A percentile compares a stretch with the other conserved stretches of the same genome.
Evolutionary conservation across 164 flowering plant genomes (phyloP).

Genomic region (Aristolochia californica): DNA sequence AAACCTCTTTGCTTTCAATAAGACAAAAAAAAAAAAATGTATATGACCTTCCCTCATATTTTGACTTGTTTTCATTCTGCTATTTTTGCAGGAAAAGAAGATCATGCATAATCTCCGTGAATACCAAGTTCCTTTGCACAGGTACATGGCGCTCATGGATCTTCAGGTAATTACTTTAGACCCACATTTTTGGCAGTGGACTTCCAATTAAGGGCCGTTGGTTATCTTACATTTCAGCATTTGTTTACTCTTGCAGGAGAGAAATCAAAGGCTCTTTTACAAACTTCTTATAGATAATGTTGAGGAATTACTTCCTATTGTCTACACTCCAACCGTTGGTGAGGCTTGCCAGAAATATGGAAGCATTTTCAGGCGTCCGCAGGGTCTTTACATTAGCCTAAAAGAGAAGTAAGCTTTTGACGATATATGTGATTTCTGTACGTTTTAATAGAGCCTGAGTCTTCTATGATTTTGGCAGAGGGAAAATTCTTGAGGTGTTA

Average conservation of each 20-base stretch:
- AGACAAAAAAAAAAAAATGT: background rate
- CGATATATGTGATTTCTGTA: background rate
- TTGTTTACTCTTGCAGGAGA: slow-evolving; percentile 35
- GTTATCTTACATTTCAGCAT: background rate
- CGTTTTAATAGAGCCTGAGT: background rate
- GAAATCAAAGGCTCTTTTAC: slow-evolving; percentile 64
- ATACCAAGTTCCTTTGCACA: slow-evolving; percentile 71
- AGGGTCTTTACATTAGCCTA: slow-evolving; percentile 77
- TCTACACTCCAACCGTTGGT: slow-evolving; percentile 82
- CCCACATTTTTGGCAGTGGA: background rate
- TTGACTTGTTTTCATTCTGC: background rate
- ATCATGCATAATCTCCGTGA: slow-evolving; percentile 54
- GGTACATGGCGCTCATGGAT: slow-evolving; percentile 70
- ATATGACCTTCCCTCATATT: background rate
- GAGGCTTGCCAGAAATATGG: slow-evolving; percentile 92
- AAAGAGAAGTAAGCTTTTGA: slow-evolving; percentile 54
- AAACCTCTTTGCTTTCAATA: background rate
- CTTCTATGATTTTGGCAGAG: slow-evolving; percentile 28
- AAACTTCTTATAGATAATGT: slow-evolving; percentile 80
- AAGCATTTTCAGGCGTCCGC: slow-evolving; percentile 68
- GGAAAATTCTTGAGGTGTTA: slow-evolving; percentile 74
- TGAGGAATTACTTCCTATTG: slow-evolving; percentile 76
- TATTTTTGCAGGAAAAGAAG: slow-evolving; percentile 53
- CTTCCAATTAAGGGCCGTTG: background rate
- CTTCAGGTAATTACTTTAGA: slow-evolving; percentile 41